A percentile compares a stretch with the other conserved stretches of the same genome.
Evolutionary conservation across 73 alveolate species (phyloP).

Genomic region (Paramecium primaurelia): DNA sequence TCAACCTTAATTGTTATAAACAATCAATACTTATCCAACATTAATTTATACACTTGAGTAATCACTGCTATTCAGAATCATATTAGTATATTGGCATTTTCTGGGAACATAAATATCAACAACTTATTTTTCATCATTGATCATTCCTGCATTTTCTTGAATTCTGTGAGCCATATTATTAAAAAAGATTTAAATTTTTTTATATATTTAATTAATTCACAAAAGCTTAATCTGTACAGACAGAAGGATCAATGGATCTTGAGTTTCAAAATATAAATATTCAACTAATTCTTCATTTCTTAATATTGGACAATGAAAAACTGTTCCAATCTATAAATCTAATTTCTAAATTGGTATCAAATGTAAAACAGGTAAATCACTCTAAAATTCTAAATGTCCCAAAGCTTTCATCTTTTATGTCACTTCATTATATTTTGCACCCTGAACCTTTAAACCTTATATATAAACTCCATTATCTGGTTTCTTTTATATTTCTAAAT

Average conservation of each 20-base stretch:
- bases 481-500: neutral
- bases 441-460: neutral
- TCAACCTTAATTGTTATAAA: neutral
- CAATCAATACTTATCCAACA: constrained; percentile 13
- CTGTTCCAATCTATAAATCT: neutral
- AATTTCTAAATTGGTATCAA: neutral
- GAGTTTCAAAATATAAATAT: neutral
- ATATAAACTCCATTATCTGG: neutral
- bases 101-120: constrained; percentile 45
- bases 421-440: neutral
- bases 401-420: neutral
- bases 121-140: constrained; percentile 31
- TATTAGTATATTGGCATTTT: constrained; percentile 36
- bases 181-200: constrained; percentile 29
- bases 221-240: neutral
- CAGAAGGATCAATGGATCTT: neutral
- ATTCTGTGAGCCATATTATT: constrained; percentile 37
- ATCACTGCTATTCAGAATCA: constrained; percentile 20
- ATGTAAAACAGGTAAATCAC: neutral
- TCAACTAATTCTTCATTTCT: neutral
- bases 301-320: neutral
- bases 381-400: neutral
- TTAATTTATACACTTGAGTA: constrained; percentile 17
- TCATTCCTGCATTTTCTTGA: constrained; percentile 43
- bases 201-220: neutral